Evolutionary conservation across 495 filamentous ascomycete species (phyloP).

Genomic region (Xylaria telfairii): DNA sequence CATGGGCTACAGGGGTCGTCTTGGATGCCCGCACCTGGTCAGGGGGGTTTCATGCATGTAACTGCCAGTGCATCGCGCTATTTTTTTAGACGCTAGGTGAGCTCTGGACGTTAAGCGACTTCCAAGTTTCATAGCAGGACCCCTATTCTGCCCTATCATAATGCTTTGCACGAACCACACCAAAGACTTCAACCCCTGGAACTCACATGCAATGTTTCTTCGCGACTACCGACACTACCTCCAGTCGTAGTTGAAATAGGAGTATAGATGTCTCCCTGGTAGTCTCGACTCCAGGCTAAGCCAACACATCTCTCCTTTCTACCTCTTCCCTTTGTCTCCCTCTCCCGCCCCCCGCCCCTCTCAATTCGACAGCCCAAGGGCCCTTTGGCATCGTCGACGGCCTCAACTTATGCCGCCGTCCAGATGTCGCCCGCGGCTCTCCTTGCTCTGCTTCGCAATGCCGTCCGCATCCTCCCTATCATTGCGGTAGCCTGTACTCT

Average conservation of each 20-base stretch:
- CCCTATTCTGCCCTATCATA: slow-evolving; percentile 14
- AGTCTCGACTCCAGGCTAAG: not conserved
- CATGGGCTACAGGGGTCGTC: not conserved
- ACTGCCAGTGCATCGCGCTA: not conserved
- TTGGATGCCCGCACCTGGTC: no score
- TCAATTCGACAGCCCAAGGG: slow-evolving; percentile 15
- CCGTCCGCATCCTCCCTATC: slow-evolving; percentile 70
- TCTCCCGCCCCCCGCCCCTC: not conserved
- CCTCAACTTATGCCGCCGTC: slow-evolving; percentile 45
- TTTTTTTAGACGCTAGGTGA: not conserved
- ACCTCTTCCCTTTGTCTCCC: slow-evolving; percentile 20
- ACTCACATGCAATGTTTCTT: slow-evolving; percentile 11
- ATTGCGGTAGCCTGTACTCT: slow-evolving; percentile 69
- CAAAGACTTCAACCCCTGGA: not conserved
- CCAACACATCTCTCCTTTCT: slow-evolving; percentile 9
- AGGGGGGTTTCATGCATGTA: no score
- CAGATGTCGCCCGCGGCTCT: slow-evolving; percentile 62
- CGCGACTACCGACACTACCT: no score
- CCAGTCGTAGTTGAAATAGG: not conserved
- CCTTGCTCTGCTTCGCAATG: slow-evolving; percentile 65
- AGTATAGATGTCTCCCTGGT: not conserved
- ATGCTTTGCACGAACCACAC: not conserved
- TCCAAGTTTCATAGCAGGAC: not conserved
- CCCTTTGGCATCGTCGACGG: slow-evolving; percentile 26
- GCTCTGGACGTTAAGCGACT: not conserved